Percentiles rank a stretch among this genome's conserved stretches.
These are phyloP conservation scores for Amaranthus hypochondriacus DNA, from an alignment of 148 eudicot genomes.

Conservation along the genomic window DNA sequence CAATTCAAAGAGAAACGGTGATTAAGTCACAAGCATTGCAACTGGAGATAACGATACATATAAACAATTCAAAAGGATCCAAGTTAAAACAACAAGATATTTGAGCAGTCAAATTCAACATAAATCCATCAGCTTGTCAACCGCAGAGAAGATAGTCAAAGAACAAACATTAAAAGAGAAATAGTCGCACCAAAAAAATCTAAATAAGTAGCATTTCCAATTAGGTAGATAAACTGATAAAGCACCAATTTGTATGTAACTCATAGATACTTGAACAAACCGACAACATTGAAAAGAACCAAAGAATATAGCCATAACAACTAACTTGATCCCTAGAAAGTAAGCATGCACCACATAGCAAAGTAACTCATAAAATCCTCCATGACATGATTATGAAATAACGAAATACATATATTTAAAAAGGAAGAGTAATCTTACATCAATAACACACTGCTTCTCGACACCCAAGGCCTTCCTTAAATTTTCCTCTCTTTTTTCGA, in stretches of 20 bases:
- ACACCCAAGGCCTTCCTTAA: conserved; percentile 89
- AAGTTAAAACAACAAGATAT: background rate
- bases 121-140: background rate
- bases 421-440: conserved; percentile 49
- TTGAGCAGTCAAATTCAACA: background rate
- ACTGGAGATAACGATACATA: background rate
- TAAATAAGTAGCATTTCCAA: background rate
- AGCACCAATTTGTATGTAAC: background rate
- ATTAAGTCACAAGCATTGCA: background rate
- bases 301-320: background rate
- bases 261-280: background rate
- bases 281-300: background rate
- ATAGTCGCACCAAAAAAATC: too few species aligned
- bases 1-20: background rate
- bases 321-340: background rate
- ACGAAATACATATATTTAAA: background rate
- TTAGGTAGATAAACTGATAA: background rate
- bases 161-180: background rate
- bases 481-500: conserved; percentile 87
- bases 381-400: background rate
- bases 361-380: background rate
- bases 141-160: background rate
- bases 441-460: conserved; percentile 81
- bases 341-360: background rate
- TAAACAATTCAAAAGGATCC: background rate